Conservation (phyloP, 2,329 filamentous ascomycete species). For the Nemania sp. region DNA sequence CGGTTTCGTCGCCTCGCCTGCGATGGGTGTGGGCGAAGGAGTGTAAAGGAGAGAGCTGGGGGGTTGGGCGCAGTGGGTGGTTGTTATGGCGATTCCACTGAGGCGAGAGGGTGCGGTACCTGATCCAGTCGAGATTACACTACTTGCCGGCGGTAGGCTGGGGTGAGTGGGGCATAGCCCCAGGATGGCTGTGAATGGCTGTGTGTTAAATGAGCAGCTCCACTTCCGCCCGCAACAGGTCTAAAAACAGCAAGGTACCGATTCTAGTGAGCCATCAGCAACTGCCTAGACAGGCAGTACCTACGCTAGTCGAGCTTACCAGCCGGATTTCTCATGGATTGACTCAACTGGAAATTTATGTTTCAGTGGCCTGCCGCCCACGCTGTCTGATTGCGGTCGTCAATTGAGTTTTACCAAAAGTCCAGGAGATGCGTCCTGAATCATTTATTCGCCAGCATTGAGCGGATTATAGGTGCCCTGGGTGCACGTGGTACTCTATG, state of each 20-base stretch:
- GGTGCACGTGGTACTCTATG: too few species aligned
- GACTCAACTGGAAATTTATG: constrained; percentile 3
- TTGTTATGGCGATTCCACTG: constrained; percentile 33
- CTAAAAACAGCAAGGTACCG: constrained; percentile 23
- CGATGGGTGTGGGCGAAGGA: constrained; percentile 10
- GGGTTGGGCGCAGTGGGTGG: constrained; percentile 25
- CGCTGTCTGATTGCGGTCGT: not conserved
- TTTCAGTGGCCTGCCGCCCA: constrained; percentile 1
- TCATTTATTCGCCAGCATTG: too few species aligned
- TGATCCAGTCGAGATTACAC: constrained; percentile 22
- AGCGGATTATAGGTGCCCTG: too few species aligned
- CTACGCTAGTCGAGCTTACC: too few species aligned
- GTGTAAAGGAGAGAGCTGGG: constrained; percentile 15
- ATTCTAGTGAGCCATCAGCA: constrained; percentile 5
- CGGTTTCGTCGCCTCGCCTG: constrained; percentile 10
- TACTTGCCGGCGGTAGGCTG: constrained; percentile 23
- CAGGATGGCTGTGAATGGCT: constrained; percentile 24
- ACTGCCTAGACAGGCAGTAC: not conserved
- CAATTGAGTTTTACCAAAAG: not conserved
- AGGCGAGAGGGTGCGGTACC: constrained; percentile 16
- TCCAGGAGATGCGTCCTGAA: not conserved
- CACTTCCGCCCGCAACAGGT: constrained; percentile 13
- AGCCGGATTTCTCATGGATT: not conserved
- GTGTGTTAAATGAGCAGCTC: constrained; percentile 23
- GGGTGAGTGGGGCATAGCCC: constrained; percentile 3